Evolutionary conservation across 352 stramenopile species (phyloP), one percentile per base, ranked within the genome.

Genomic region (Phytophthora sojae): DNA sequence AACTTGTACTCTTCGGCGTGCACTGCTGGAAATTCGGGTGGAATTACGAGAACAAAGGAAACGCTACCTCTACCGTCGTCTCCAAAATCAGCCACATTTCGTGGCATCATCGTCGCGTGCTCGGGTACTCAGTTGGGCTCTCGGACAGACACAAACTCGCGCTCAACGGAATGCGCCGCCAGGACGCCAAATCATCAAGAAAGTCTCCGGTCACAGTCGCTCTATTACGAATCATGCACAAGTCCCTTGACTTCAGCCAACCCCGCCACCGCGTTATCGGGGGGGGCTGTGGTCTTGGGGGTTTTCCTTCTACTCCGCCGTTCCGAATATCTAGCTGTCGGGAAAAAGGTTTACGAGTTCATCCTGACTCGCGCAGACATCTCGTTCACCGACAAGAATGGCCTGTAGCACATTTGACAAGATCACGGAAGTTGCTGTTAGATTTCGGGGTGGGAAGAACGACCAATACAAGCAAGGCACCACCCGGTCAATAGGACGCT

Each of bases 41-140:
- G 42, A 49, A 49, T 21, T 0, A 2, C 14, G 42, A 21, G 42
- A 49, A 21, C 42, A 49, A 21, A 49, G 42, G 42, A 49, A 49
- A 49, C 11, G 17, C 42, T 11, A 7, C 42, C 8, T 49, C 42
- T 21, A 49, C 42, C 15, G 42, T 49, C 42, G 42, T 49, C 42
- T 5, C 42, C 42, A 49, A 49, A 21, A 21, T 49, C 42, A 49
- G 42, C 42, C 42, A 49, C 15, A 49, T 49, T 23, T 15, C 42
- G 42, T 49, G 42, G 42, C 42, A 49, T 49, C 42, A 49, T 49
- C 42, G 42, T 49, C 42, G 17, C 42, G 42, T 49, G 15, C 42
- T 49, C 42, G 42, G 42, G 4, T 49, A 23, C 42, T 21, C 42
- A 49, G 42, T 49, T 15, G 37, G 37, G 11, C 37, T 45, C 37